phyloP scores from a whole-genome alignment of 495 filamentous ascomycete genomes.

The Tetracladium marchalianum region DNA sequence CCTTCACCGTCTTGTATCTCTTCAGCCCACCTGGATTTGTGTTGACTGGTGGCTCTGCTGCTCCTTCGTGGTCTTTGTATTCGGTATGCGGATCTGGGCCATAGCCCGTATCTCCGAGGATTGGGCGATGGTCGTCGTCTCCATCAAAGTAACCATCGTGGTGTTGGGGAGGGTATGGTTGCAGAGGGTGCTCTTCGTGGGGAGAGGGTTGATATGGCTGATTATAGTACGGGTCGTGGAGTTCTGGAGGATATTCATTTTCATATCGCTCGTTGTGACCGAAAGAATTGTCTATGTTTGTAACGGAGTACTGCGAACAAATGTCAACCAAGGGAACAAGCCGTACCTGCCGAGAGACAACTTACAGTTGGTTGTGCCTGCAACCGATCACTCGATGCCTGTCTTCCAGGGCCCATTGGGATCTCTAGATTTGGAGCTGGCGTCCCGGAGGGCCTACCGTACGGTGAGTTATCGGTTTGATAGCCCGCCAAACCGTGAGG shows the following conservation, averaged over 20 bases:
- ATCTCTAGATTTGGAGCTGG: constrained; percentile 49
- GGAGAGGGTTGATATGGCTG: constrained; percentile 66
- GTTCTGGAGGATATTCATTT: constrained; percentile 28
- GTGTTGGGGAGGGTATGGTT: constrained; percentile 1
- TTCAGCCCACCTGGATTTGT: constrained; percentile 58
- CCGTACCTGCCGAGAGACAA: constrained; percentile 3
- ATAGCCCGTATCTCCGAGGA: constrained; percentile 34
- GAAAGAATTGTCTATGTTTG: constrained; percentile 62
- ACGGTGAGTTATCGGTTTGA: constrained; percentile 48
- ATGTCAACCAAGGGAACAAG: not conserved
- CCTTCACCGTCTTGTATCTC: constrained; percentile 97
- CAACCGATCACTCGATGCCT: constrained; percentile 49
- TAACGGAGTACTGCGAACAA: constrained; percentile 60
- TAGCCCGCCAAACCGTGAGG: constrained; percentile 47
- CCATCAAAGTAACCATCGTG: constrained; percentile 11
- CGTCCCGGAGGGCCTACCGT: constrained; percentile 13
- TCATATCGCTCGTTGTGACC: constrained; percentile 59
- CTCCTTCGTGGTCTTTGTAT: constrained; percentile 21
- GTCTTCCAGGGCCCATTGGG: constrained; percentile 46
- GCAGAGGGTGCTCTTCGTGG: constrained; percentile 33
- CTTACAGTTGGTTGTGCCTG: constrained; percentile 65
- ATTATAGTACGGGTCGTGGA: constrained; percentile 74
- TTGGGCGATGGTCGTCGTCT: constrained; percentile 39
- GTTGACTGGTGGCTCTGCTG: constrained; percentile 31
- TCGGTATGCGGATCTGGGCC: constrained; percentile 37